Conservation (phyloP, 192 early-diverging fungal species). For the Coemansia sp. region DNA sequence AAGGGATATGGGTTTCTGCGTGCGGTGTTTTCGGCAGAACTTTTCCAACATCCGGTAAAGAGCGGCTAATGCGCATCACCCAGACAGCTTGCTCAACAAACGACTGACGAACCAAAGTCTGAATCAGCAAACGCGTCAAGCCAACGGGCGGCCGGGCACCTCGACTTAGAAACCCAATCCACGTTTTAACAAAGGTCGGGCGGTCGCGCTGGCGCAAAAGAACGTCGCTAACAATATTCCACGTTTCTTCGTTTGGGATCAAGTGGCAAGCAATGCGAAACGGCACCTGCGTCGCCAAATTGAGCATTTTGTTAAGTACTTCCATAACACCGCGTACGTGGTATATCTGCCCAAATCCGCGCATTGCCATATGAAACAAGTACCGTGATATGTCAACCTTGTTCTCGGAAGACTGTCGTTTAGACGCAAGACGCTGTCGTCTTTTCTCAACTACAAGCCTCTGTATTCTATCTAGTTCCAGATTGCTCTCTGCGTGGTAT, state of each 20-base stretch:
- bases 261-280: conserved; percentile 34
- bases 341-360: conserved; percentile 46
- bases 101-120: conserved; percentile 41
- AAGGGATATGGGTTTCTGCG: conserved; percentile 31
- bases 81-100: conserved; percentile 50
- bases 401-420: background rate
- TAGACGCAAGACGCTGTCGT: conserved; percentile 10
- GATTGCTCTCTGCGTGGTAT: background rate
- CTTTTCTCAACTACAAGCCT: conserved; percentile 26
- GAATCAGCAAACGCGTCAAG: conserved; percentile 37
- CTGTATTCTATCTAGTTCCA: conserved; percentile 21
- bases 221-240: conserved; percentile 45
- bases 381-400: conserved; percentile 22
- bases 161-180: conserved; percentile 50
- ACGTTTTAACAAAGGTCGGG: conserved; percentile 43
- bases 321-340: conserved; percentile 49
- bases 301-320: conserved; percentile 47
- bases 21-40: conserved; percentile 20
- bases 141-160: conserved; percentile 40
- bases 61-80: conserved; percentile 55
- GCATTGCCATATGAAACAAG: conserved; percentile 53
- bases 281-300: conserved; percentile 38
- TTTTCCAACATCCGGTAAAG: conserved; percentile 40
- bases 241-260: conserved; percentile 48
- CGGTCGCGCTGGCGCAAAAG: conserved; percentile 45